phyloP scores from a whole-genome alignment of 2,329 filamentous ascomycete species.

The Cercospora nicotianae region DNA sequence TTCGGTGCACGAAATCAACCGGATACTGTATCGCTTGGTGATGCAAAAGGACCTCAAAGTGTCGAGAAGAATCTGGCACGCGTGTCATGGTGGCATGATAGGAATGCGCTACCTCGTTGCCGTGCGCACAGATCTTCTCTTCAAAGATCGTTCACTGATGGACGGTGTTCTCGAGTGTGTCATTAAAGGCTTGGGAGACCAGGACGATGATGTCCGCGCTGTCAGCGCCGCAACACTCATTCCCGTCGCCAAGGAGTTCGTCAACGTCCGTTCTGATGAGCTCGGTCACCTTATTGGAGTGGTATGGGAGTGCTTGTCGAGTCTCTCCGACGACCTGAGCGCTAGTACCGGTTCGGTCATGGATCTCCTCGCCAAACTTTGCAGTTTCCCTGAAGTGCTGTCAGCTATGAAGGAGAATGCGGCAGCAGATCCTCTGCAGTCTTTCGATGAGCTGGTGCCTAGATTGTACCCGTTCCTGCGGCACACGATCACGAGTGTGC shows the following conservation, averaged over 20 bases:
- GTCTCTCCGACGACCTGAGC: conserved; percentile 93
- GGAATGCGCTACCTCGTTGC: conserved; percentile 93
- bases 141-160: conserved; percentile 80
- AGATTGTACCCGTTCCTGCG: conserved; percentile 93
- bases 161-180: conserved; percentile 90
- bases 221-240: conserved; percentile 97
- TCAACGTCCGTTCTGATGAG: conserved; percentile 74
- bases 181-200: conserved; percentile 89
- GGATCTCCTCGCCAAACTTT: conserved; percentile 94
- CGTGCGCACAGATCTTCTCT: conserved; percentile 85
- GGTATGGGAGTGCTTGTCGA: conserved; percentile 95
- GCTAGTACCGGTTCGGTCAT: conserved; percentile 98
- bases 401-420: conserved; percentile 93
- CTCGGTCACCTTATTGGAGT: conserved; percentile 85
- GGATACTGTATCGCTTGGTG: conserved; percentile 81
- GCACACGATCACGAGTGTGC: conserved; percentile 94
- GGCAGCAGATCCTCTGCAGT: conserved; percentile 76
- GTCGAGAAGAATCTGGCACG: conserved; percentile 79
- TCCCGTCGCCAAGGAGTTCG: conserved; percentile 93
- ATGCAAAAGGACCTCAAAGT: conserved; percentile 82
- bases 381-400: conserved; percentile 88
- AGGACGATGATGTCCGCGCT: conserved; percentile 92
- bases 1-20: conserved; percentile 82
- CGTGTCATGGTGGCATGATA: conserved; percentile 98
- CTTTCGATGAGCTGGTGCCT: conserved; percentile 88